Base-by-base conservation (phyloP, 1,284 basidiomycete genomes). In the Heliocybe sulcata region DNA sequence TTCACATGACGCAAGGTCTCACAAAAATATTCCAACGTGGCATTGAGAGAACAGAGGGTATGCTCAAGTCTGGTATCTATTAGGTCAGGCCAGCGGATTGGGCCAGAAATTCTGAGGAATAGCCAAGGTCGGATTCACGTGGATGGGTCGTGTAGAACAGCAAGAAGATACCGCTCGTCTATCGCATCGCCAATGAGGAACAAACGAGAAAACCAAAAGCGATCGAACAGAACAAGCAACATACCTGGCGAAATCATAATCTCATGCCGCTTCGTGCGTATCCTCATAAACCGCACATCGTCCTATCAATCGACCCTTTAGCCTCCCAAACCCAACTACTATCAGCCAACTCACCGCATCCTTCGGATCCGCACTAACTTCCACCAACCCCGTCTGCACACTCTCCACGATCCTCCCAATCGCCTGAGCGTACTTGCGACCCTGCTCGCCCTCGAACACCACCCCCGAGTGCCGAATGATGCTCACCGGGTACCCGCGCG, bases 191-290 rank as follows among this genome's bases (percentile, higher is more conserved):
- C n/a, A 20, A 35, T 35, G 12, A 35, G 51, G 10, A 3, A 52
- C 27, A 38, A n/a, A n/a, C n/a, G n/a, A n/a, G n/a, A n/a, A n/a
- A n/a, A n/a, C n/a, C n/a, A n/a, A n/a, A n/a, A n/a, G 25, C n/a
- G 38, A 45, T 23, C 47, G 42, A 35, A 10, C n/a, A 12, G 42
- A 25, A 45, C 16, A 6, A 42, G 12, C 38, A 33, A 74, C 83
- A 47, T 57, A 93, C 94, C 90, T 57, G 94, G 94, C 2, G 94
- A 93, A 58, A 97, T 94, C 83, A 97, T 92, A 56, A 97, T 77
- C 67, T 97, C 94, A 68, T 97, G 93, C 55, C 88, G 80, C 66
- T 84, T 91, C 54, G 93, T 96, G 52, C 94, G 81, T 70, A 97
- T 93, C 53, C 94, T 77, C 80, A 97, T 83, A 65, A 97, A 93